A percentile compares a stretch with the other conserved stretches of the same genome.
phyloP scores from a whole-genome alignment of 2,329 filamentous ascomycete species.

The Monilinia laxa region DNA sequence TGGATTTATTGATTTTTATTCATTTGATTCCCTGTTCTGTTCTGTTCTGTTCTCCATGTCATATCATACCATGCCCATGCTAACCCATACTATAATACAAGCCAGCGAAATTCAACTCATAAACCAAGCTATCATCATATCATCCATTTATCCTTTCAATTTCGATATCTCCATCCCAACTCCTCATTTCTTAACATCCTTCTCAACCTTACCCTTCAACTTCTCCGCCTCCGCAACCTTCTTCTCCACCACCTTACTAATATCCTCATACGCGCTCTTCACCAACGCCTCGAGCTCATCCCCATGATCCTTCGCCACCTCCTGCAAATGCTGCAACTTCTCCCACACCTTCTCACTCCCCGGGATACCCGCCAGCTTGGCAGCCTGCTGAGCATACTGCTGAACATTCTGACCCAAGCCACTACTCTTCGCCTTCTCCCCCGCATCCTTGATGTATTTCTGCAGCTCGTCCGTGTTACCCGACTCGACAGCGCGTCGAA shows the following conservation, averaged over 20 bases:
- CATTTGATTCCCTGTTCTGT: too few relatives aligned
- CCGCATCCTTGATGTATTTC: constrained; percentile 58
- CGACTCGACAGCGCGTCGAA: constrained; percentile 60
- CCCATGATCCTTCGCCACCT: constrained; percentile 65
- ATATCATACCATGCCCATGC: not conserved
- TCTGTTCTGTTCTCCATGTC: not conserved
- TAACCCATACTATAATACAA: not conserved
- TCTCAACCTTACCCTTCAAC: constrained; percentile 51
- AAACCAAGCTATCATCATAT: not conserved
- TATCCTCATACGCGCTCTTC: constrained; percentile 66
- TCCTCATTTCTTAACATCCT: constrained; percentile 31
- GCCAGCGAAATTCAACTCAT: not conserved
- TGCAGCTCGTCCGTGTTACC: constrained; percentile 60
- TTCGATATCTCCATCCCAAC: too few relatives aligned
- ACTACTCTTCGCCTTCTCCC: constrained; percentile 59
- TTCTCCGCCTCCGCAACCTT: constrained; percentile 58
- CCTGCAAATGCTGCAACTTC: constrained; percentile 63
- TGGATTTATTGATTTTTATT: too few relatives aligned
- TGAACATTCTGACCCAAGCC: constrained; percentile 41
- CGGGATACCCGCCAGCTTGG: constrained; percentile 58
- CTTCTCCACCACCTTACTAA: constrained; percentile 63
- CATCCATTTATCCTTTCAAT: not conserved
- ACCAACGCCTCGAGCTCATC: constrained; percentile 68
- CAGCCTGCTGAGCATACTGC: constrained; percentile 51
- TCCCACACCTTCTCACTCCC: constrained; percentile 62